These are phyloP conservation scores for Euclidium syriacum DNA, from an alignment of 345 rosid species.

Conservation along the genomic window DNA sequence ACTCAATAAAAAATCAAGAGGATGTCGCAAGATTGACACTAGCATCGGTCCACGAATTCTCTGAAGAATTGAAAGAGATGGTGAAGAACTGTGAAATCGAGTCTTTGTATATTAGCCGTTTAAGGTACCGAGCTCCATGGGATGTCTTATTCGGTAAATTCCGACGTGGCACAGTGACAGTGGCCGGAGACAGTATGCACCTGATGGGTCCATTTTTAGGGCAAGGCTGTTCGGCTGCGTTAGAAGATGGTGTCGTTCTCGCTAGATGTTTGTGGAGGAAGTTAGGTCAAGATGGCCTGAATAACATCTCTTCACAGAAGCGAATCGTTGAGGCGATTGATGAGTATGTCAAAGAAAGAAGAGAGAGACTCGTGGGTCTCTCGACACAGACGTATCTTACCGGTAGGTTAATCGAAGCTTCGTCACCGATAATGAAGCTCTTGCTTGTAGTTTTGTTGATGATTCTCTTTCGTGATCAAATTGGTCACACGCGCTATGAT, in stretches of 20 bases:
- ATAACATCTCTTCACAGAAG: not conserved
- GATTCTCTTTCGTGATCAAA: constrained; percentile 30
- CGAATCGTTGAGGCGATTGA: constrained; percentile 30
- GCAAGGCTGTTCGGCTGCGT: constrained; percentile 42
- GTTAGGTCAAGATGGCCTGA: constrained; percentile 14
- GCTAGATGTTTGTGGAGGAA: constrained; percentile 39
- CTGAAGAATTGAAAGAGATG: constrained; percentile 36
- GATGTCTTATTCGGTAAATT: constrained; percentile 28
- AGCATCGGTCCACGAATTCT: constrained; percentile 27
- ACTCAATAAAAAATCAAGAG: constrained; percentile 19
- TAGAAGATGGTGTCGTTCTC: constrained; percentile 51
- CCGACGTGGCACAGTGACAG: constrained; percentile 38
- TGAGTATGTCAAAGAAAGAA: constrained; percentile 36
- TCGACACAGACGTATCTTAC: constrained; percentile 42
- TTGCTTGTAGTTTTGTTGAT: constrained; percentile 10
- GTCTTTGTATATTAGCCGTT: constrained; percentile 29
- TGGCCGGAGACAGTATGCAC: constrained; percentile 53
- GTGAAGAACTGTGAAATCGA: constrained; percentile 30
- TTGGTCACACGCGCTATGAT: constrained; percentile 35
- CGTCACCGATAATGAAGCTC: constrained; percentile 15
- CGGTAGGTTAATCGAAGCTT: constrained; percentile 24
- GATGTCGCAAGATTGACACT: constrained; percentile 22
- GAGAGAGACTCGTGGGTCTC: constrained; percentile 38
- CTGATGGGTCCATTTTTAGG: constrained; percentile 50
- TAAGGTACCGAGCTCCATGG: constrained; percentile 43